Percentiles rank a stretch among this genome's conserved stretches.
Evolutionary conservation across 2,329 filamentous ascomycete genomes (phyloP).

Genomic region (Pseudogymnoascus sp.): DNA sequence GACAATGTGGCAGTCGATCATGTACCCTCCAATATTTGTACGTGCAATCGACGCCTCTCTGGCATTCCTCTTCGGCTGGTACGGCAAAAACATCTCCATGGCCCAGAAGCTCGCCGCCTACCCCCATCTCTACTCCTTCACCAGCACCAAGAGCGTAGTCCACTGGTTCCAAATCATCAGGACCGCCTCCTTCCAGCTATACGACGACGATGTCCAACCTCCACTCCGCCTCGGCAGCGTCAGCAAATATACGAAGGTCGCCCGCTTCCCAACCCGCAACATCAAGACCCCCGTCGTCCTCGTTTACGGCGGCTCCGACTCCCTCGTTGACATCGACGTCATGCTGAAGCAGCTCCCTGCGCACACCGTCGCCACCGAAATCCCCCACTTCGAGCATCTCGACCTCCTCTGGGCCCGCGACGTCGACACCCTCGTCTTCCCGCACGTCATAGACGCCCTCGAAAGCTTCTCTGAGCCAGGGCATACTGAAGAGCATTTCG

Average conservation of each 20-base stretch:
- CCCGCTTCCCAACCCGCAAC: slow-evolving; percentile 91
- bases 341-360: slow-evolving; percentile 85
- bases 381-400: slow-evolving; percentile 90
- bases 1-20: slow-evolving; percentile 93
- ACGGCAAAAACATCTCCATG: slow-evolving; percentile 70
- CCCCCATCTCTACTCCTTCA: slow-evolving; percentile 92
- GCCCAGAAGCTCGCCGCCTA: slow-evolving; percentile 94
- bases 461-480: slow-evolving; percentile 58
- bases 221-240: slow-evolving; percentile 63
- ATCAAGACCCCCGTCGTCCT: slow-evolving; percentile 94
- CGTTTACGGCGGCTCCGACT: slow-evolving; percentile 89
- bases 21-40: slow-evolving; percentile 91
- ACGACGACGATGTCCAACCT: slow-evolving; percentile 84
- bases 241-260: slow-evolving; percentile 88
- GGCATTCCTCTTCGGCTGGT: slow-evolving; percentile 83
- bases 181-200: slow-evolving; percentile 95
- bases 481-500: slow-evolving; percentile 54
- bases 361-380: slow-evolving; percentile 77
- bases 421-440: slow-evolving; percentile 77
- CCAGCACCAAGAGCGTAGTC: slow-evolving; percentile 91
- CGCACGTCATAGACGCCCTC: slow-evolving; percentile 83
- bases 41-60: slow-evolving; percentile 77
- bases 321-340: slow-evolving; percentile 82
- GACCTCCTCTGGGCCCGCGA: slow-evolving; percentile 94
- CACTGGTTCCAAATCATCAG: slow-evolving; percentile 99